A percentile compares a stretch with the other conserved stretches of the same genome.
Evolutionary conservation across 805 yeast species (phyloP).

Genomic region (Grigorovia transvaalensis): DNA sequence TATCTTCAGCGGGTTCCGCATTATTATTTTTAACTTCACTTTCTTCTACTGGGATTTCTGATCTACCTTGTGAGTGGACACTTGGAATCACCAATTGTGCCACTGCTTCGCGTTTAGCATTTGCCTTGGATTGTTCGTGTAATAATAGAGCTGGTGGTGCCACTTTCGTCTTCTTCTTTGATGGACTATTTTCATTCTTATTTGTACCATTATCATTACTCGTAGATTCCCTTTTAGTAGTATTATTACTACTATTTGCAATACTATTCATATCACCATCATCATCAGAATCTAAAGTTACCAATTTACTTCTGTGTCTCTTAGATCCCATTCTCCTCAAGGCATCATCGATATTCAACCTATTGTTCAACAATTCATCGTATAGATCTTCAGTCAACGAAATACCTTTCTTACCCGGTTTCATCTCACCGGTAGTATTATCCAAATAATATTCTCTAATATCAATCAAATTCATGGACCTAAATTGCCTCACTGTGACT

Average conservation of each 20-base stretch:
- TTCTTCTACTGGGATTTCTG: conserved; percentile 1
- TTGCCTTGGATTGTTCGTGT: conserved; percentile 24
- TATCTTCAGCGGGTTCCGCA: conserved; percentile 5
- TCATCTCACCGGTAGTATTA: conserved; percentile 44
- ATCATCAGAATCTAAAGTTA: conserved; percentile 23
- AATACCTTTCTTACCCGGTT: conserved; percentile 69
- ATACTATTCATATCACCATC: conserved; percentile 12
- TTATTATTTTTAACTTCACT: background rate
- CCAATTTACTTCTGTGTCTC: conserved; percentile 25
- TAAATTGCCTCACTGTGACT: conserved; percentile 64
- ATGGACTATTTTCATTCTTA: conserved; percentile 2
- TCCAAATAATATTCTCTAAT: conserved; percentile 73
- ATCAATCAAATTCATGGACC: conserved; percentile 59
- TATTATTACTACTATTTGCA: conserved; percentile 5
- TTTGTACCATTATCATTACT: conserved; percentile 2
- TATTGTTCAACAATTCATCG: conserved; percentile 27
- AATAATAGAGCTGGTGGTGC: conserved; percentile 28
- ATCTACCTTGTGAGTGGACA: conserved; percentile 11
- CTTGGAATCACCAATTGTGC: conserved; percentile 26
- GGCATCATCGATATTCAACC: conserved; percentile 30
- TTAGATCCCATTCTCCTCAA: conserved; percentile 28
- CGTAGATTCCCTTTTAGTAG: conserved; percentile 1
- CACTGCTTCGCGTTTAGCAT: conserved; percentile 25
- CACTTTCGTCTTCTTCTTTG: conserved; percentile 18
- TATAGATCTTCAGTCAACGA: conserved; percentile 30